Evolutionary conservation across 257 asterid species (phyloP).

Genomic region (Nicotiana tabacum): DNA sequence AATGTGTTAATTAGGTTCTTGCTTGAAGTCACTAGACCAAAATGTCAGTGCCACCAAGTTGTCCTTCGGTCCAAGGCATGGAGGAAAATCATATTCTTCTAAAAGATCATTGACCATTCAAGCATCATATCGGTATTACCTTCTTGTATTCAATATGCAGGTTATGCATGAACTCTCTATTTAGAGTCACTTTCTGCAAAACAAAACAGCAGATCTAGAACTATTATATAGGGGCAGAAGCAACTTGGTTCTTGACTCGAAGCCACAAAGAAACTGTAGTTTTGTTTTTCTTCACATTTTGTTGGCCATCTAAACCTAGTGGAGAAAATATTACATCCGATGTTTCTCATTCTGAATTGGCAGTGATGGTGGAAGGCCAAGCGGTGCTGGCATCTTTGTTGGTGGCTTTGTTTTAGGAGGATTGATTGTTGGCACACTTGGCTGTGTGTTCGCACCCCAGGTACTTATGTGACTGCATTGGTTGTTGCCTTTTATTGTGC

Average conservation of each 20-base stretch:
- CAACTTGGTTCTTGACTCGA: background rate
- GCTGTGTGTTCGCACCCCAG: constrained; percentile 85
- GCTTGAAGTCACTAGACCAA: constrained; percentile 38
- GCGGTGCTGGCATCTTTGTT: constrained; percentile 41
- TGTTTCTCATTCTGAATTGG: constrained; percentile 24
- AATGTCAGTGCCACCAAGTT: constrained; percentile 37
- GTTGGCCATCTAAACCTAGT: background rate
- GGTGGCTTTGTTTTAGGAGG: constrained; percentile 90
- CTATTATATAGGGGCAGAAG: background rate
- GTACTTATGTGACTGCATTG: constrained; percentile 22
- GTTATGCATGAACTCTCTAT: background rate
- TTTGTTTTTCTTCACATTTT: background rate
- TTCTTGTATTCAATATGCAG: background rate
- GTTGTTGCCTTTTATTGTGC: background rate
- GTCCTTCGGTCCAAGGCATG: constrained; percentile 34
- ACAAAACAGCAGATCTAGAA: background rate
- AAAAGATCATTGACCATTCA: constrained; percentile 41
- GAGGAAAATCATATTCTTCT: constrained; percentile 31
- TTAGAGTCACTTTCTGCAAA: background rate
- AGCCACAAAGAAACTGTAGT: background rate
- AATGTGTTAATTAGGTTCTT: constrained; percentile 24
- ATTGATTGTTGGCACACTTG: constrained; percentile 65
- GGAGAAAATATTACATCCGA: background rate
- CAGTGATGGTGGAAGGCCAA: constrained; percentile 53
- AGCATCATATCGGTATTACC: constrained; percentile 55